A percentile compares a stretch with the other conserved stretches of the same genome.
Conservation (phyloP, 495 filamentous ascomycete species). For the Aspergillus saccharolyticus region DNA sequence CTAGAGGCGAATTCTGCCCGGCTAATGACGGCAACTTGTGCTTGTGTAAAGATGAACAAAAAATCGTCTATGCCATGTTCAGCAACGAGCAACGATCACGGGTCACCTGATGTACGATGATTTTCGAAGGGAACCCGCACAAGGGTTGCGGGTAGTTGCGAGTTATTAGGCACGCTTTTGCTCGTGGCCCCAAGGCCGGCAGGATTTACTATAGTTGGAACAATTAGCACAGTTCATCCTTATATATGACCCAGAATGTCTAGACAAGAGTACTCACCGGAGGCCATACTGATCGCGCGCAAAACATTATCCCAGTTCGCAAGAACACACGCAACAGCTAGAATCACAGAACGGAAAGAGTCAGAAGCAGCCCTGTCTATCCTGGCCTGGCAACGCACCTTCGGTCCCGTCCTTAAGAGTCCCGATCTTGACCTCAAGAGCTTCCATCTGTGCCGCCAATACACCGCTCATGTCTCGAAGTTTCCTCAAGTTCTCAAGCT, state of each 20-base stretch:
- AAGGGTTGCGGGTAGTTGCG: conserved; percentile 33
- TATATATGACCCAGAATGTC: background rate
- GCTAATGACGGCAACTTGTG: background rate
- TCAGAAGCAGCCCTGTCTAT: conserved; percentile 1
- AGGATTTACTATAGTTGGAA: conserved; percentile 13
- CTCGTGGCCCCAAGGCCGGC: background rate
- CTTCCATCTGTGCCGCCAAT: conserved; percentile 86
- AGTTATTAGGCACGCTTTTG: conserved; percentile 9
- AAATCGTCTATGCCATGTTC: background rate
- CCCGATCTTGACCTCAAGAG: conserved; percentile 76
- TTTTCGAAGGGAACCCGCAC: conserved; percentile 37
- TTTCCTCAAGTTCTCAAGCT: conserved; percentile 83
- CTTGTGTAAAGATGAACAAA: background rate
- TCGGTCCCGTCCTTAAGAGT: conserved; percentile 91
- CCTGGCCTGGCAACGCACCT: conserved; percentile 46
- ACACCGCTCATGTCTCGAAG: conserved; percentile 83
- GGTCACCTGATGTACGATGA: conserved; percentile 20
- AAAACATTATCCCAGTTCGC: conserved; percentile 97
- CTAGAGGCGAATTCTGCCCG: background rate
- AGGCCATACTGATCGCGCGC: conserved; percentile 90
- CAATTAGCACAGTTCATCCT: conserved; percentile 1
- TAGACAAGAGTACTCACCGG: conserved; percentile 56
- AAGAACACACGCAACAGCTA: conserved; percentile 87
- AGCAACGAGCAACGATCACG: conserved; percentile 4
- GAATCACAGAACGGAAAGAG: conserved; percentile 7